Base-by-base conservation (phyloP, 768 basidiomycete species). In the Leccinum boreale region DNA sequence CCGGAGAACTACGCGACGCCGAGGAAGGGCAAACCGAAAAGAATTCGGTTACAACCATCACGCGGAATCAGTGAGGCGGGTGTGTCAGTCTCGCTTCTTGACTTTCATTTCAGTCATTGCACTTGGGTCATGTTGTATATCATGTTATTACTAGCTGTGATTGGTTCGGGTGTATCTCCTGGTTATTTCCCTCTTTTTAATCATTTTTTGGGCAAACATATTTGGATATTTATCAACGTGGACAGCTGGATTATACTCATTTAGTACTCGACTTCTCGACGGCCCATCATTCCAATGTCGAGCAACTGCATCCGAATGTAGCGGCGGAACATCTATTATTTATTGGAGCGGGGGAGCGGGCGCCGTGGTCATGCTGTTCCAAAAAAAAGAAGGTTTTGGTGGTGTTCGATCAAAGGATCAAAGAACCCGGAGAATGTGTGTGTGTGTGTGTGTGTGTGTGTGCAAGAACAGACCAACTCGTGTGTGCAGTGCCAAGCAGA, bases 1-100 rank as follows among this genome's bases (percentile, higher is more conserved):
- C 69, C 5, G 76, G 67, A 28, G 75, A 74, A 14, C 62, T 84
- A 36, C 70, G 71, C 19, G 56, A 62, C 4, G 76, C 74, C 3
- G 84, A 85, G 61, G 72, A 75, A 59, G 75, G 61, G 28, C 55
- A 8, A 14, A 9, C 3, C 35, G 58, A 62, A 51, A 64, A 61
- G 56, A 11, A 1, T 21, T 69, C 63, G 35, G 51, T 23, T 69
- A 26, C 26, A 7, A 26, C 26, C 61, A 35, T 50, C 11, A 60
- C 65, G 35, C 36, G 51, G 9, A 46, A 46, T 7, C 49, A 35
- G 28, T 59, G 56, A 56, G 35, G 47, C 11, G 42, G 17, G 17
- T 45, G 10, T 4, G 17, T 45, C 12, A 9, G 39, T n/a, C 4
- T 31, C 12, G 14, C 14, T 49, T 39, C 19, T 53, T 28, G 53